A percentile compares a stretch with the other conserved stretches of the same genome.
Evolutionary conservation across 208 protist species (phyloP).

Genomic region (Trypanosoma melophagium): DNA sequence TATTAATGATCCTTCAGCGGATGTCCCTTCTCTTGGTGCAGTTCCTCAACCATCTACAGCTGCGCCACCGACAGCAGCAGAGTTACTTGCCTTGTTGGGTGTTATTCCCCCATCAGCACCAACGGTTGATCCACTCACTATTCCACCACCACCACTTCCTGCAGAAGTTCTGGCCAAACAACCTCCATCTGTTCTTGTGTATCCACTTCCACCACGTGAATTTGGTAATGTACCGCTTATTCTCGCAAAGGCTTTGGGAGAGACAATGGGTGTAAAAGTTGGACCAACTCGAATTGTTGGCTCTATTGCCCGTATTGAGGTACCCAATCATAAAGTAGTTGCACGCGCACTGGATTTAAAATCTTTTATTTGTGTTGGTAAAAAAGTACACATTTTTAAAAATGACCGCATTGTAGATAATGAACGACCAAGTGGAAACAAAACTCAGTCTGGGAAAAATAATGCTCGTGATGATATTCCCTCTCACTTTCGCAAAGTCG

Average conservation of each 20-base stretch:
- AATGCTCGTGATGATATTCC: conserved; percentile 9
- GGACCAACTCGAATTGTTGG: conserved; percentile 85
- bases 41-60: conserved; percentile 9
- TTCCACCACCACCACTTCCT: conserved; percentile 76
- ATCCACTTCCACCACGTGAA: conserved; percentile 69
- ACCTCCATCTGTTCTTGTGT: conserved; percentile 76
- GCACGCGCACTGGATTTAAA: conserved; percentile 74
- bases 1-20: background rate
- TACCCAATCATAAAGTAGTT: conserved; percentile 84
- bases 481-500: conserved; percentile 2
- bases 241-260: conserved; percentile 77
- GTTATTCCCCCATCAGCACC: conserved; percentile 15
- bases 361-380: conserved; percentile 73
- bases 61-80: conserved; percentile 41
- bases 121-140: conserved; percentile 46
- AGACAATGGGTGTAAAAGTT: conserved; percentile 78
- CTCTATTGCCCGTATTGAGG: conserved; percentile 72
- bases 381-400: conserved; percentile 80
- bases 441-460: background rate
- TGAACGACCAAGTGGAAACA: background rate
- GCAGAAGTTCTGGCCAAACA: conserved; percentile 64
- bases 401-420: conserved; percentile 90
- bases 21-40: no score
- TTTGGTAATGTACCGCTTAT: conserved; percentile 67
- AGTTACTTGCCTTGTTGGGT: conserved; percentile 69